These are phyloP conservation scores for Lodderomyces orthopsilosis DNA, from an alignment of 1,139 yeast species.

Conservation along the genomic window DNA sequence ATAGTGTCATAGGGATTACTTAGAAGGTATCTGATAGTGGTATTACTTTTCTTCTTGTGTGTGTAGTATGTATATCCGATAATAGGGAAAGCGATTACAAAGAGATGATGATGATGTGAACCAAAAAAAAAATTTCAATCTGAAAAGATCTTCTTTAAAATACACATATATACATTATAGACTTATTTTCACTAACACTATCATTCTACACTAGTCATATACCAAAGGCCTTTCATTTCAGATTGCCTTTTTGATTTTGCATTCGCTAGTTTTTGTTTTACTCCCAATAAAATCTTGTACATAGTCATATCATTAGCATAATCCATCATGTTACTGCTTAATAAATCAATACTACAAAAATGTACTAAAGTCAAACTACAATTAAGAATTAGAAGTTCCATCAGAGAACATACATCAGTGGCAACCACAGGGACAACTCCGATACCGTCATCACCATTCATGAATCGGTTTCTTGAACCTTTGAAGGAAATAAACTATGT, in stretches of 20 bases:
- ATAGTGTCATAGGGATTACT: no score
- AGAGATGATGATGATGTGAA: no score
- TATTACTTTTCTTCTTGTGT: no score
- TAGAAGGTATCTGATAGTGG: no score
- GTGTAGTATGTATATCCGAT: no score
- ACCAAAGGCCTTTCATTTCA: not conserved
- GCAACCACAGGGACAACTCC: not conserved
- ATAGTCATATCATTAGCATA: not conserved
- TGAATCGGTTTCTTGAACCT: constrained; percentile 3
- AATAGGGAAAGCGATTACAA: no score
- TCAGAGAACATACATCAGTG: constrained; percentile 2
- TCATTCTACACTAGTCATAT: no score
- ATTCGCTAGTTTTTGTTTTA: not conserved
- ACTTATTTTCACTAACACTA: no score
- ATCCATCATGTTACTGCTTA: constrained; percentile 3
- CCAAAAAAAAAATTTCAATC: no score
- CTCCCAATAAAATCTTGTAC: not conserved
- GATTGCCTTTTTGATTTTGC: not conserved
- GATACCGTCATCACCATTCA: not conserved
- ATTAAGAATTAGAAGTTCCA: not conserved
- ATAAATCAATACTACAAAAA: constrained; percentile 1
- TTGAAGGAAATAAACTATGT: not conserved
- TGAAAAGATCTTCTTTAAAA: no score
- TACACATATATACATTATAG: no score
- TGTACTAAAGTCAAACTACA: not conserved